Percentiles rank a stretch among this genome's conserved stretches.
phyloP scores from a whole-genome alignment of 2,329 filamentous ascomycete genomes.

The Phoma sp. region DNA sequence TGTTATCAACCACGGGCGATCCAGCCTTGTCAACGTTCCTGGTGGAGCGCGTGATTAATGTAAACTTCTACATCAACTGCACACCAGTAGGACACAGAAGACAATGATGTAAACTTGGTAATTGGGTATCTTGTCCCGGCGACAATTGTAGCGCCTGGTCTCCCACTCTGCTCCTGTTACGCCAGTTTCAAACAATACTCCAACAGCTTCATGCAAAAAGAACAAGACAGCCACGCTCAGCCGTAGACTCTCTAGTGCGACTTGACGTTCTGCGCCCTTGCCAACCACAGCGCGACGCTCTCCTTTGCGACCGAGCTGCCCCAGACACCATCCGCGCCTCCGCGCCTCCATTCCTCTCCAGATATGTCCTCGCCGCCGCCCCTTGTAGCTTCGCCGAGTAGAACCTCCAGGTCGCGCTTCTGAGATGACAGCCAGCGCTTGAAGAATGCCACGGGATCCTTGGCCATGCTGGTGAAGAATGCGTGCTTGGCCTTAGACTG shows the following conservation, averaged over 20 bases:
- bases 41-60: too few species aligned
- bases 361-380: constrained; percentile 58
- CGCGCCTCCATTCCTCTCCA: constrained; percentile 73
- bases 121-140: constrained; percentile 19
- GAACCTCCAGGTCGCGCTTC: constrained; percentile 85
- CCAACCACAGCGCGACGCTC: constrained; percentile 67
- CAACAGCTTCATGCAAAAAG: constrained; percentile 2
- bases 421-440: constrained; percentile 89
- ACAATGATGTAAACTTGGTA: constrained; percentile 6
- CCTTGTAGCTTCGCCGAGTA: constrained; percentile 79
- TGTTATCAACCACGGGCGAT: too few species aligned
- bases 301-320: constrained; percentile 66
- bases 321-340: constrained; percentile 68
- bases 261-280: constrained; percentile 44
- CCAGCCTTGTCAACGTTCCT: too few species aligned
- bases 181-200: constrained; percentile 8
- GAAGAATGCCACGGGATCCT: constrained; percentile 84
- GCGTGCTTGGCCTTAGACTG: constrained; percentile 89
- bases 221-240: neutral
- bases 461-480: constrained; percentile 79
- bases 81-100: too few species aligned
- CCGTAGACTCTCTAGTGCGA: constrained; percentile 26
- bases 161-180: constrained; percentile 17
- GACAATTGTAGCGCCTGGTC: constrained; percentile 12
- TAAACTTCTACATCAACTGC: too few species aligned